Evolutionary conservation across 2,329 filamentous ascomycete genomes (phyloP).

Genomic region (Arachnopeziza araneosa): DNA sequence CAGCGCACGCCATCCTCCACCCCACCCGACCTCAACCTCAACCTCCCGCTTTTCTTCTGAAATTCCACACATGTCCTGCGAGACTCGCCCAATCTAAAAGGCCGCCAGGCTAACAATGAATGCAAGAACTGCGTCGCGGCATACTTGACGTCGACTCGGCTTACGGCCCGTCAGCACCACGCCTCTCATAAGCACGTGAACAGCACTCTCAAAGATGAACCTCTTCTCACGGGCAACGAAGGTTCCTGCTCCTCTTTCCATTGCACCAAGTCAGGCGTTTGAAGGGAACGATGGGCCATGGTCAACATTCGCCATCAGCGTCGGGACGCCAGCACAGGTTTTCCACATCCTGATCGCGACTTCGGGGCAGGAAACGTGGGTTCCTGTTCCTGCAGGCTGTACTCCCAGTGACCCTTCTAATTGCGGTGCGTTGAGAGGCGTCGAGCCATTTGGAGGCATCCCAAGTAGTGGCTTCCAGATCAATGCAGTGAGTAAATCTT

Average conservation of each 20-base stretch:
- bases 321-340: slow-evolving; percentile 35
- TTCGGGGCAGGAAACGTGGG: slow-evolving; percentile 32
- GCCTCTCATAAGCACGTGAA: background rate
- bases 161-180: background rate
- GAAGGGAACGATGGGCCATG: slow-evolving; percentile 33
- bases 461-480: slow-evolving; percentile 9
- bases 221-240: background rate
- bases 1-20: background rate
- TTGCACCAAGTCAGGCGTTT: slow-evolving; percentile 10
- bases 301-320: slow-evolving; percentile 35
- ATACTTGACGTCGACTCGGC: background rate
- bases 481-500: slow-evolving; percentile 1
- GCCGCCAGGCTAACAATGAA: background rate
- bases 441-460: slow-evolving; percentile 3
- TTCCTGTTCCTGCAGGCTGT: slow-evolving; percentile 18
- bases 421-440: slow-evolving; percentile 11
- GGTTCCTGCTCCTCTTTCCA: slow-evolving; percentile 1
- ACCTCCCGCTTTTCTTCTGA: too few species aligned
- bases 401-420: slow-evolving; percentile 5
- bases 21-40: background rate
- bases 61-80: too few species aligned
- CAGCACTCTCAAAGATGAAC: background rate
- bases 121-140: background rate
- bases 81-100: background rate
- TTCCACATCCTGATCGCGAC: slow-evolving; percentile 35